Percentiles rank a stretch among this genome's conserved stretches.
phyloP scores from a whole-genome alignment of 2,329 filamentous ascomycete genomes.

The Fusarium poae region DNA sequence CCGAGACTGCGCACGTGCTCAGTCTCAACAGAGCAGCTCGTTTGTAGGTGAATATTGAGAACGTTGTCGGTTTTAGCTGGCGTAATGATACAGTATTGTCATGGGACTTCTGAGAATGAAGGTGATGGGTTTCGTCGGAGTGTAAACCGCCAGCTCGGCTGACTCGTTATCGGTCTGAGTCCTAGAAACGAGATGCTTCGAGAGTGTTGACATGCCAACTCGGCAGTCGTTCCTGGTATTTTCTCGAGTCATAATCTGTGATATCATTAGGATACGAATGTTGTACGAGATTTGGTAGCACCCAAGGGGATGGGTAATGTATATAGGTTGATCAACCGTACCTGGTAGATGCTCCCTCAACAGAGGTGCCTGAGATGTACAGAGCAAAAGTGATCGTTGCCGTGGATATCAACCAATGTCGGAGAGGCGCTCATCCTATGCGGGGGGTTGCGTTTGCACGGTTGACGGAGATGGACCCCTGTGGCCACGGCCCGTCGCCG shows the following conservation, averaged over 20 bases:
- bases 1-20: not conserved
- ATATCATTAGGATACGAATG: not conserved
- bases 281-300: not conserved
- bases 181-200: not conserved
- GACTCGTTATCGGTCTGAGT: not conserved
- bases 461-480: not conserved
- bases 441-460: not conserved
- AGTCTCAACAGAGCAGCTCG: not conserved
- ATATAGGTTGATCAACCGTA: not conserved
- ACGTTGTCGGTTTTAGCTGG: not conserved
- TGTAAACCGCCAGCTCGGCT: not conserved
- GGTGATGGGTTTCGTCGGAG: not conserved
- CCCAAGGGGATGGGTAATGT: not conserved
- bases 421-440: too few relatives aligned
- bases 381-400: not conserved
- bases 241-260: not conserved
- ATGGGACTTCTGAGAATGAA: not conserved
- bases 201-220: not conserved
- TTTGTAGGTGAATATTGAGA: not conserved
- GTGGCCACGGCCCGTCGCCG: too few relatives aligned
- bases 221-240: not conserved
- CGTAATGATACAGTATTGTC: not conserved
- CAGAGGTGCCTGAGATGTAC: not conserved
- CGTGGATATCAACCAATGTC: not conserved
- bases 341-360: not conserved